These are phyloP conservation scores for Westerdykella aurantiaca DNA, from an alignment of 2,329 filamentous ascomycete genomes.

Conservation along the genomic window DNA sequence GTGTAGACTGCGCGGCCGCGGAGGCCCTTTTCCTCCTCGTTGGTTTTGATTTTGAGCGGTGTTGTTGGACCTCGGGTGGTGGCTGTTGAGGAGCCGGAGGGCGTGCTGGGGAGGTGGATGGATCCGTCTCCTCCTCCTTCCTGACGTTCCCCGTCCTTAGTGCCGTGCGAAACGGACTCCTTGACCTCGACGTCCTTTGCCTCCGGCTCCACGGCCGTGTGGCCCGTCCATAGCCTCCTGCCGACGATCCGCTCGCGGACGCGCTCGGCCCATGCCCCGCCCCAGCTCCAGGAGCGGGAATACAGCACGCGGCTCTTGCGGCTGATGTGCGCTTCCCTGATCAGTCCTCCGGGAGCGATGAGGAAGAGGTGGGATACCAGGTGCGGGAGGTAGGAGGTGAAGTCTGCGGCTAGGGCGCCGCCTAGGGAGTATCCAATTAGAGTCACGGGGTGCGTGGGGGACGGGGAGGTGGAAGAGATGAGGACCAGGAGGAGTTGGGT, in stretches of 20 bases:
- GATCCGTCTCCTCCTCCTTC: background rate
- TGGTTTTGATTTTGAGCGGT: slow-evolving; percentile 2
- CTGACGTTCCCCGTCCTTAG: too few species aligned
- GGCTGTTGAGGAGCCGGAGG: too few species aligned
- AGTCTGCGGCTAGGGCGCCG: slow-evolving; percentile 65
- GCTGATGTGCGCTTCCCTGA: slow-evolving; percentile 59
- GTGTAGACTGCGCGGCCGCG: slow-evolving; percentile 17
- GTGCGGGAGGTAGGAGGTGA: slow-evolving; percentile 62
- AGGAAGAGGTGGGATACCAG: slow-evolving; percentile 66
- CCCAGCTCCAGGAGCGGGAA: slow-evolving; percentile 51
- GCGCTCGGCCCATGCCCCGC: slow-evolving; percentile 40
- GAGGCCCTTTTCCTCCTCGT: slow-evolving; percentile 4
- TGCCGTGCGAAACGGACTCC: background rate
- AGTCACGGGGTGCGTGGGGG: slow-evolving; percentile 56
- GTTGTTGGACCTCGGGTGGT: background rate
- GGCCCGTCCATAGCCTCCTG: slow-evolving; percentile 21
- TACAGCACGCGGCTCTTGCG: slow-evolving; percentile 60
- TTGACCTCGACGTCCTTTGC: slow-evolving; percentile 15
- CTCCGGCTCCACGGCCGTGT: slow-evolving; percentile 2
- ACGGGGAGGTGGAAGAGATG: slow-evolving; percentile 56
- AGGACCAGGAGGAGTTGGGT: slow-evolving; percentile 67
- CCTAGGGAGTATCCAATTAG: slow-evolving; percentile 76
- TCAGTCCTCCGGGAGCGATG: slow-evolving; percentile 71
- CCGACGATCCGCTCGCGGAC: slow-evolving; percentile 25
- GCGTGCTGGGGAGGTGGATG: too few species aligned